Base-by-base conservation (phyloP, 2,329 filamentous ascomycete genomes). In the Coniochaeta pulveracea region DNA sequence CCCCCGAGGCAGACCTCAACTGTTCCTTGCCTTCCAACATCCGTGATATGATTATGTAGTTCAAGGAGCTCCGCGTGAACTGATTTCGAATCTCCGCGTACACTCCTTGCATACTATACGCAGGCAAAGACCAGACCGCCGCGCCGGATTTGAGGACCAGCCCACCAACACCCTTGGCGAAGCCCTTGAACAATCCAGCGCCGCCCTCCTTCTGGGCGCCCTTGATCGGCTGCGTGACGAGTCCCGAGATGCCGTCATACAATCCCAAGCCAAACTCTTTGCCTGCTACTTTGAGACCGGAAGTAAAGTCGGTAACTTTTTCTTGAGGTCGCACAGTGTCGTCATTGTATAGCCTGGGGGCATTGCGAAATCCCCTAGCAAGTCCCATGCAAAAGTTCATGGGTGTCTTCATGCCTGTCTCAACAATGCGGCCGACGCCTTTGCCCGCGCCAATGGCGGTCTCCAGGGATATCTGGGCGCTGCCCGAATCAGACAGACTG, bases 301-400 rank as follows among this genome's bases (percentile, higher is more conserved):
- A 84, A 34, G 74, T 68, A 32, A 93, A 61, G 33, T 78, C 80
- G 0, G 82, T 86, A 4, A 94, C 82, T 44, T 84, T 85, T 37
- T 85, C 80, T 1, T 72, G 62, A n/a, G 80, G 79, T 7, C 84
- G 70, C 1, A 94, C 76, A 1, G 78, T 88, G 2, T 84, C 76
- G 46, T 93, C 86, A 26, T 86, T 82, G 49, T 94, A 94, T 1
- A 94, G 61, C 43, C 74, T 79, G 0, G 88, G 86, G 5, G 83
- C 80, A 46, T 94, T 94, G 49, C 89, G 80, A 51, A 94, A 93
- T 0, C 88, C 88, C 52, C 81, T 82, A 1, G 86, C 81, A 23
- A 94, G 58, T 1, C 82, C 82, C 26, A 94, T 58, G 25, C 83
- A 84, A 41, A 94, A 80, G 51, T 93, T 85, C 67, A 91, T 80